Conservation (phyloP, 768 basidiomycete species). For the Pholiota molesta region DNA sequence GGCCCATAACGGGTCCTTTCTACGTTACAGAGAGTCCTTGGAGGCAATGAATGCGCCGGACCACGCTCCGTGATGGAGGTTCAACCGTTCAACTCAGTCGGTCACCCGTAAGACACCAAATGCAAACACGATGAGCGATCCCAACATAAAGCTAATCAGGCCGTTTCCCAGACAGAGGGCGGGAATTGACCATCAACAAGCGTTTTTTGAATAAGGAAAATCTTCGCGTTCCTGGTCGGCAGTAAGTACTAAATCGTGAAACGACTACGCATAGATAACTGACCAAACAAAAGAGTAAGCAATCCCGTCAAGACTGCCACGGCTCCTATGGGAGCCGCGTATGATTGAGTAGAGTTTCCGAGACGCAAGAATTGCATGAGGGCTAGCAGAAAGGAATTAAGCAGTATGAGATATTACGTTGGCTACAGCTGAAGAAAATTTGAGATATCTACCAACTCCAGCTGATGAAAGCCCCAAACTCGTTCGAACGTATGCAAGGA, state of each 20-base stretch:
- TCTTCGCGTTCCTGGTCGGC: slow-evolving; percentile 10
- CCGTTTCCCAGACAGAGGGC: slow-evolving; percentile 10
- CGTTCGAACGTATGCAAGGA: slow-evolving; percentile 58
- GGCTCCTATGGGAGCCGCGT: slow-evolving; percentile 14
- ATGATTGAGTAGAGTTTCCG: slow-evolving; percentile 7
- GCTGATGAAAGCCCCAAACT: slow-evolving; percentile 53
- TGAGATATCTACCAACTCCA: slow-evolving; percentile 50
- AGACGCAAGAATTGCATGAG: slow-evolving; percentile 20
- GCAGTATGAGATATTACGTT: neutral
- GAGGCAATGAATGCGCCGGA: too few relatives aligned
- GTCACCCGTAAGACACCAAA: slow-evolving; percentile 9
- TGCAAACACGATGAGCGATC: slow-evolving; percentile 6
- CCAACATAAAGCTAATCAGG: slow-evolving; percentile 13
- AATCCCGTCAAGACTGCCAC: slow-evolving; percentile 5
- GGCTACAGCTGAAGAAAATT: neutral
- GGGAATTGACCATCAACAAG: slow-evolving; percentile 16
- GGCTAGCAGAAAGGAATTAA: slow-evolving; percentile 1
- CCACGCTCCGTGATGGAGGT: too few relatives aligned
- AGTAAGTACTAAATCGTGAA: neutral
- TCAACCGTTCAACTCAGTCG: slow-evolving; percentile 2
- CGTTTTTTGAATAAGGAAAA: slow-evolving; percentile 15
- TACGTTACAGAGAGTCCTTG: too few relatives aligned
- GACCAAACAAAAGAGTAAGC: slow-evolving; percentile 14
- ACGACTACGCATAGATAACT: neutral
- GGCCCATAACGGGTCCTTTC: too few relatives aligned